A percentile compares a stretch with the other conserved stretches of the same genome.
Evolutionary conservation across 75 land plant species (phyloP).

Genomic region (Sequoia sempervirens): DNA sequence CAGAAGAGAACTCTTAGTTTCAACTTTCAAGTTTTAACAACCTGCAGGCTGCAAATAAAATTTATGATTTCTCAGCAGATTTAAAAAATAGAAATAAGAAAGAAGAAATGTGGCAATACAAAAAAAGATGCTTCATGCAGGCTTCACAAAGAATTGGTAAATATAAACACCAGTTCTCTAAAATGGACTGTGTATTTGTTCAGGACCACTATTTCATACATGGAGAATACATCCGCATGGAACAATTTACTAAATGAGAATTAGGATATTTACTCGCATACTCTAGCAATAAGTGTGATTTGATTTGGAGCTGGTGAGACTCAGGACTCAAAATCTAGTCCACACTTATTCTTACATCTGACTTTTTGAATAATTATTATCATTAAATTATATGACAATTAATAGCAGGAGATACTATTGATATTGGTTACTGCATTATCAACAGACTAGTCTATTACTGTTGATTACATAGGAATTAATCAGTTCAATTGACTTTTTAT

Average conservation of each 20-base stretch:
- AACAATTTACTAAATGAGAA: neutral
- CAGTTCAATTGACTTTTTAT: too few relatives aligned
- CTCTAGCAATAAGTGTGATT: neutral
- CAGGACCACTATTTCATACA: neutral
- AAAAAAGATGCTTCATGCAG: neutral
- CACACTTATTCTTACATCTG: too few relatives aligned
- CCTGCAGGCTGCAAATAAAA: too few relatives aligned
- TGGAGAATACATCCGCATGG: neutral
- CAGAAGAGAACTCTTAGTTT: too few relatives aligned
- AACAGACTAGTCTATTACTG: too few relatives aligned
- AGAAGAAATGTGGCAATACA: neutral
- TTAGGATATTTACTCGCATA: neutral
- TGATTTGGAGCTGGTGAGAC: neutral
- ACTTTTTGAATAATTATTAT: too few relatives aligned
- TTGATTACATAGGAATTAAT: too few relatives aligned
- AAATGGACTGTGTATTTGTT: neutral
- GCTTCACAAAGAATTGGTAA: neutral
- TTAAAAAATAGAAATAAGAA: neutral
- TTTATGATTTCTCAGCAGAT: neutral
- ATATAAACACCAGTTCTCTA: neutral
- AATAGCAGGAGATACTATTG: too few relatives aligned
- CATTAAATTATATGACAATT: too few relatives aligned
- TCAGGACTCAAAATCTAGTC: neutral
- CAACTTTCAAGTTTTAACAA: too few relatives aligned
- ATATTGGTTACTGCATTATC: too few relatives aligned